Evolutionary conservation across 441 rosid species (phyloP), one percentile per base, ranked within the genome.

Genomic region (Sinapis alba): DNA sequence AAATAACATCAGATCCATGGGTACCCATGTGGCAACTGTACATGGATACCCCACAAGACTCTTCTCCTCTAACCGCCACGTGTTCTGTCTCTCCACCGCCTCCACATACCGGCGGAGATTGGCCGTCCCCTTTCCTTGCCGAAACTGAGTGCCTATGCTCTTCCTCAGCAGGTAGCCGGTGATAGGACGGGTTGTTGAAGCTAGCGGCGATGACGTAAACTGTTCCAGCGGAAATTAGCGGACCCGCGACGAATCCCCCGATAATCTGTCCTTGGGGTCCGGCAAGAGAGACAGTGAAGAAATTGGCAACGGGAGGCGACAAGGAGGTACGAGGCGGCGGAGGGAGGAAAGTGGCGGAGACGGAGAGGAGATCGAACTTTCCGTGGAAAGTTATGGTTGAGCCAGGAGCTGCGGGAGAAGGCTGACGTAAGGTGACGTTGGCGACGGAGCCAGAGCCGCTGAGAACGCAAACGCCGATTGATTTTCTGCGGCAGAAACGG

Each of bases 231-330:
- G 98, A 90, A 0, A 91, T 3, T 11, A 93, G 67, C 0, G 92
- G 79, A 0, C 97, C 97, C 2, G 87, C 92, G 8, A 93, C 96
- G 50, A 85, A 75, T 8, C 98, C 98, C 1, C 98, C 98, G 0
- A 91, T 86, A 75, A 90, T 83, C 86, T 91, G 98, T 3, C 97
- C 97, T 73, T 91, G 98, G 7, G 94, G 97, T 2, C 96, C 97
- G 2, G 94, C 94, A 1, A 91, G 79, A 2, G 98, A 90, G 62
- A 94, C 88, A 2, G 92, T 84, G 74, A 94, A 84, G 53, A 79
- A 79, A 54, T 80, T 83, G 0, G 96, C 91, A 0, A 90, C 78
- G 1, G 84, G 83, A 57, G 89, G 54, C 70, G 30, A 85, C 79
- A 60, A 60, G 43, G 65, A 60, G 43, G 65, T 70, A 85, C 98